A percentile compares a stretch with the other conserved stretches of the same genome.
Evolutionary conservation across 805 yeast species (phyloP).

Genomic region (Wickerhamiella azyma): DNA sequence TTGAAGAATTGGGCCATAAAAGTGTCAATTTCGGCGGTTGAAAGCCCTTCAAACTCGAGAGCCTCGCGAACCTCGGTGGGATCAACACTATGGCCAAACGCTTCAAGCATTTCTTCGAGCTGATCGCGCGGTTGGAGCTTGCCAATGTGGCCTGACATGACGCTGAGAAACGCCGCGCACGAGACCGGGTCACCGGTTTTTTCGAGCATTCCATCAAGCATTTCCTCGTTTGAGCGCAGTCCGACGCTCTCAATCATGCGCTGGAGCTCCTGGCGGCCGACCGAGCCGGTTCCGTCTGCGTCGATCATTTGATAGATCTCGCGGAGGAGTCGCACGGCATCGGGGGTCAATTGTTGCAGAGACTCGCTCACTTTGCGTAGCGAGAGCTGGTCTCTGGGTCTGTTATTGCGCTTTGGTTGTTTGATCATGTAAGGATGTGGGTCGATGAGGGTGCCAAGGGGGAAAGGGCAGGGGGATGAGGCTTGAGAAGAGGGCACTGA

Average conservation of each 20-base stretch:
- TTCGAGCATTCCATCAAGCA: conserved; percentile 17
- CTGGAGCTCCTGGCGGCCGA: conserved; percentile 14
- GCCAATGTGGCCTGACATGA: conserved; percentile 17
- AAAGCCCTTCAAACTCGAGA: conserved; percentile 15
- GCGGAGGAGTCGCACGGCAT: conserved; percentile 18
- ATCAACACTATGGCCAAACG: conserved; percentile 16
- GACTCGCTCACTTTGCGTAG: conserved; percentile 19
- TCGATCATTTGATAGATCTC: conserved; percentile 20
- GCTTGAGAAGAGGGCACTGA: too few relatives aligned
- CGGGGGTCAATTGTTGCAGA: conserved; percentile 18
- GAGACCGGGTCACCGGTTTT: conserved; percentile 19
- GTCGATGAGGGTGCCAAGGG: too few relatives aligned
- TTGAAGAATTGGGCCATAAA: conserved; percentile 14
- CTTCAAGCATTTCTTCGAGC: conserved; percentile 16
- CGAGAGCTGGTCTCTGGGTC: conserved; percentile 3
- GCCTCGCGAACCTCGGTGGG: conserved; percentile 12
- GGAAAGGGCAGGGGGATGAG: too few relatives aligned
- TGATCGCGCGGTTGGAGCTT: conserved; percentile 17
- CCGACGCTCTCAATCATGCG: conserved; percentile 19
- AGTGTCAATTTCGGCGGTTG: conserved; percentile 12
- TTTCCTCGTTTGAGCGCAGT: conserved; percentile 10
- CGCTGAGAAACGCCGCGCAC: conserved; percentile 18
- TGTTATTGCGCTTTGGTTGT: conserved; percentile 4
- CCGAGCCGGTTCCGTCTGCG: conserved; percentile 18
- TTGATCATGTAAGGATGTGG: not conserved